Conservation (phyloP, 1,284 basidiomycete species). For the Ganoderma resinaceum region DNA sequence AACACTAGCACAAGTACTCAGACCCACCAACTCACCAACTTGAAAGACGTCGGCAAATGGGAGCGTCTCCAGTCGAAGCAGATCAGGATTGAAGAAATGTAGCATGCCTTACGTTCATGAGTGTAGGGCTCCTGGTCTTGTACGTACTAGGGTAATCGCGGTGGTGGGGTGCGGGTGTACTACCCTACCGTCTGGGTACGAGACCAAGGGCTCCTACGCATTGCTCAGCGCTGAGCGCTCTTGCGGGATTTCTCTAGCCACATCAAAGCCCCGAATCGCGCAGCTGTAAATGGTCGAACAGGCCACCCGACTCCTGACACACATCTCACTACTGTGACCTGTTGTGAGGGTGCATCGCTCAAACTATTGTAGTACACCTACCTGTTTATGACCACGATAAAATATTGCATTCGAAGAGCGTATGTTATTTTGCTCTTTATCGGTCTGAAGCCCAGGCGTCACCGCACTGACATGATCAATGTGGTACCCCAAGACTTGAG, state of each 20-base stretch:
- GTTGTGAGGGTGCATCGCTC: neutral
- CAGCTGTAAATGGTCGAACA: neutral
- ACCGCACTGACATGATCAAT: no score
- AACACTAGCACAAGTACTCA: no score
- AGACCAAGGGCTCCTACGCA: neutral
- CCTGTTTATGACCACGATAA: neutral
- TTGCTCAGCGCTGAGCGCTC: neutral
- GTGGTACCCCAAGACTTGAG: neutral
- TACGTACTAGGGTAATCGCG: no score
- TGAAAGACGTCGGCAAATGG: neutral
- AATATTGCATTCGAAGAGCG: neutral
- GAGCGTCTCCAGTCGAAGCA: neutral
- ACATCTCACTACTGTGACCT: neutral
- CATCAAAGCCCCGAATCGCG: neutral
- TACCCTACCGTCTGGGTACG: no score
- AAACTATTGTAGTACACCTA: neutral
- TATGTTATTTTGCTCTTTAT: no score
- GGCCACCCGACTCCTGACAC: neutral
- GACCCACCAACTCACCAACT: no score
- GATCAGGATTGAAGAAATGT: neutral
- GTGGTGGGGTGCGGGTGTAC: no score
- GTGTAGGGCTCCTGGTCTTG: no score
- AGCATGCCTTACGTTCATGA: neutral
- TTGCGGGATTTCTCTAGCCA: neutral
- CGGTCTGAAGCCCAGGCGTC: neutral